Evolutionary conservation across 257 asterid genomes (phyloP).

Genomic region (Solanum appendiculatum): DNA sequence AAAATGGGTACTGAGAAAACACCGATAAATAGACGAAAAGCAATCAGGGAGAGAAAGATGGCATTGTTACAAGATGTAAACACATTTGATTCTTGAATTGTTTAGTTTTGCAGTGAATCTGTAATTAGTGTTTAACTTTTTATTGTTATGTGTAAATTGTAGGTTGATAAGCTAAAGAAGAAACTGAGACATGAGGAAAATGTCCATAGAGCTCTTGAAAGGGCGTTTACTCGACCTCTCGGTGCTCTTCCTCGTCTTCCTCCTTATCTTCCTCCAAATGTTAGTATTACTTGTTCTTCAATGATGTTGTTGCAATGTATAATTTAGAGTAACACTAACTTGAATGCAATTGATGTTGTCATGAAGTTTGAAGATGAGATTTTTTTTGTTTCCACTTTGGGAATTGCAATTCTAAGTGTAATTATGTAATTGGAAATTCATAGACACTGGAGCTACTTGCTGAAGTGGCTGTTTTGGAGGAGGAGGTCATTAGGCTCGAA

Average conservation of each 20-base stretch:
- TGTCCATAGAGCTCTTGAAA: slow-evolving; percentile 88
- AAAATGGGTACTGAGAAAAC: slow-evolving; percentile 42
- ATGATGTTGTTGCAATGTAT: background rate
- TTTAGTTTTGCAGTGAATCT: background rate
- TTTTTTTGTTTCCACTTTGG: background rate
- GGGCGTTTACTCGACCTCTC: slow-evolving; percentile 82
- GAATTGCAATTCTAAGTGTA: background rate
- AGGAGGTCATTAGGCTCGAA: slow-evolving; percentile 92
- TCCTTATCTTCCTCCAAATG: slow-evolving; percentile 77
- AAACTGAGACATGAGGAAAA: slow-evolving; percentile 82
- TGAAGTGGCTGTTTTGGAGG: slow-evolving; percentile 96
- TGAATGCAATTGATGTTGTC: background rate
- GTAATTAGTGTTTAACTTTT: background rate
- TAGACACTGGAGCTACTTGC: slow-evolving; percentile 95
- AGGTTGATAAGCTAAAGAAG: slow-evolving; percentile 92
- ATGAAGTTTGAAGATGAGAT: background rate
- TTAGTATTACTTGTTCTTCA: slow-evolving; percentile 20
- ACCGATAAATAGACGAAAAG: slow-evolving; percentile 27
- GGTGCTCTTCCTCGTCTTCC: slow-evolving; percentile 97
- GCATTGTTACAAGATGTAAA: slow-evolving; percentile 80
- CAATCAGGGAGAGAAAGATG: slow-evolving; percentile 56
- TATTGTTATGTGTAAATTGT: background rate
- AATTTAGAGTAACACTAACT: background rate
- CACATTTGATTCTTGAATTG: background rate
- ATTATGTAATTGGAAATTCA: slow-evolving; percentile 2